Conservation (phyloP, 352 stramenopile genomes). For the Aphanomyces cochlioides region DNA sequence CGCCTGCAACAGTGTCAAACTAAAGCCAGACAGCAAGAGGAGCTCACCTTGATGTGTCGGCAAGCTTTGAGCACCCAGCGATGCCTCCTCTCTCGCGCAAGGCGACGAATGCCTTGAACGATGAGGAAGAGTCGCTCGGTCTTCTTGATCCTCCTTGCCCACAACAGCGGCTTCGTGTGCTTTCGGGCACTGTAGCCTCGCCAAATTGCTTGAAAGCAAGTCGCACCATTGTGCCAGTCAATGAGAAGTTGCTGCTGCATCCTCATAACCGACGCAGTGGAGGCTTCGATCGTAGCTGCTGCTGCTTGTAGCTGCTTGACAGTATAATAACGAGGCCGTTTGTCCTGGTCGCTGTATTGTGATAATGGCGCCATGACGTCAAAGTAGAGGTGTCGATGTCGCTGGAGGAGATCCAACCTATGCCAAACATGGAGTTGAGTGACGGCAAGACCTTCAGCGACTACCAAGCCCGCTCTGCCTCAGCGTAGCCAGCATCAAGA, state of each 20-base stretch:
- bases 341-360: constrained; percentile 27
- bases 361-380: constrained; percentile 18
- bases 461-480: constrained; percentile 22
- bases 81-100: neutral
- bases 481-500: neutral
- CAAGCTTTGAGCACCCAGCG: neutral
- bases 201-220: constrained; percentile 19
- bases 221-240: constrained; percentile 20
- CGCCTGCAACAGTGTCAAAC: neutral
- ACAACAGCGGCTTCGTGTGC: neutral
- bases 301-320: constrained; percentile 7
- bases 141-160: constrained; percentile 2
- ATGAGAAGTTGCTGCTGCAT: constrained; percentile 17
- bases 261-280: constrained; percentile 6
- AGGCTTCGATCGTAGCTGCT: neutral
- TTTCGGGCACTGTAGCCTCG: constrained; percentile 8
- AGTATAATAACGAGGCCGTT: constrained; percentile 18
- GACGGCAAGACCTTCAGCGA: neutral
- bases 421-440: neutral
- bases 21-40: too few relatives aligned
- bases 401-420: constrained; percentile 15
- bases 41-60: constrained; percentile 23
- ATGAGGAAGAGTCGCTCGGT: constrained; percentile 1
- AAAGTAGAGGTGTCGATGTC: constrained; percentile 28
- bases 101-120: constrained; percentile 8